Conservation (phyloP, 306 rosid genomes). For the Sphenostylis stenocarpa region DNA sequence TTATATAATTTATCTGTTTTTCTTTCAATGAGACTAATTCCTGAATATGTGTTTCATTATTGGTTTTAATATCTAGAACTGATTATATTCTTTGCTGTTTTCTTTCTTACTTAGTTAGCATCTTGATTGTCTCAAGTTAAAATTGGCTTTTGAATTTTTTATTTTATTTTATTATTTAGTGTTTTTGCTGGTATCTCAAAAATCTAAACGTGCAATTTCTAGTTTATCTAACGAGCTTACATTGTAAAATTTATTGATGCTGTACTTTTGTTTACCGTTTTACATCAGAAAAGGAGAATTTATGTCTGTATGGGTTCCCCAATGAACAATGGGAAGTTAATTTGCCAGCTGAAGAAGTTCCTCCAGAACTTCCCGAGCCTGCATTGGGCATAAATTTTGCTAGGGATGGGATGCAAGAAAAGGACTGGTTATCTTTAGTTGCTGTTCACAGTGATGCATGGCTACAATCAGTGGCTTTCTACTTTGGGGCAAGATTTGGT, state of each 20-base stretch:
- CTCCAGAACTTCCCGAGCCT: conserved; percentile 48
- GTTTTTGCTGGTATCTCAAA: background rate
- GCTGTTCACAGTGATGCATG: conserved; percentile 48
- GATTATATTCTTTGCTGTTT: background rate
- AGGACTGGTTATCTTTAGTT: conserved; percentile 49
- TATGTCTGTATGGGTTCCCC: conserved; percentile 43
- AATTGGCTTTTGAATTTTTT: background rate
- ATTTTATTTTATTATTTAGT: background rate
- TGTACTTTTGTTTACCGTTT: conserved; percentile 3
- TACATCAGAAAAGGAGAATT: conserved; percentile 40
- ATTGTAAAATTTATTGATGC: background rate
- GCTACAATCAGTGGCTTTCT: conserved; percentile 44
- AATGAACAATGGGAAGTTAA: conserved; percentile 39
- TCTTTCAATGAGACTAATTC: background rate
- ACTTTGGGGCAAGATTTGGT: conserved; percentile 48
- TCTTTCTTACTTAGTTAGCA: background rate
- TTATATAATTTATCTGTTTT: background rate
- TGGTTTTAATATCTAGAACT: background rate
- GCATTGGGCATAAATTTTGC: conserved; percentile 48
- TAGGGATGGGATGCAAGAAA: conserved; percentile 44
- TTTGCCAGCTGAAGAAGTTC: conserved; percentile 49
- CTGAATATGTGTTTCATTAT: background rate
- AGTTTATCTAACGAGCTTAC: background rate
- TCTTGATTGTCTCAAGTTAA: background rate
- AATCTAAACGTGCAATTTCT: background rate